Evolutionary conservation across 2,329 filamentous ascomycete species (phyloP).

Genomic region (Epichloe bromicola): DNA sequence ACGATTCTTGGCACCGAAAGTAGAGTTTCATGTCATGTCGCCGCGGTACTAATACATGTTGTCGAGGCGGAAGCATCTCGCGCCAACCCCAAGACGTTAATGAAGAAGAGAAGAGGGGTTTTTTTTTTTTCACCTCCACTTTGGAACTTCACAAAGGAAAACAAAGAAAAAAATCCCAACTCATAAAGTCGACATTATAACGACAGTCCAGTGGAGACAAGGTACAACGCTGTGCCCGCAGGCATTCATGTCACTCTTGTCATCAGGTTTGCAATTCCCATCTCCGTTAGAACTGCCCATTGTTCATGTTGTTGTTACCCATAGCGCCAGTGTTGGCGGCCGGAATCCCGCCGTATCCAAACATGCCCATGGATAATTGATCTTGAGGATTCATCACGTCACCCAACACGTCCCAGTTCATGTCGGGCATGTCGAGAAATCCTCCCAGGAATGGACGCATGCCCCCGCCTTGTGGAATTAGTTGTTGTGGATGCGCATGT

Average conservation of each 20-base stretch:
- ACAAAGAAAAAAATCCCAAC: neutral
- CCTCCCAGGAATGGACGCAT: constrained; percentile 32
- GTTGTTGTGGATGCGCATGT: neutral
- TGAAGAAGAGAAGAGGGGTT: too few species aligned
- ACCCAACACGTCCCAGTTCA: constrained; percentile 36
- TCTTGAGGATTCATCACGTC: constrained; percentile 15
- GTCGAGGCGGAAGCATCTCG: constrained; percentile 3
- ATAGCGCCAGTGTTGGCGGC: constrained; percentile 7
- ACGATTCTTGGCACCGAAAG: neutral
- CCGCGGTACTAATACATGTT: constrained; percentile 12
- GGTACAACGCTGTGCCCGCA: neutral
- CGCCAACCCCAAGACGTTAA: too few species aligned
- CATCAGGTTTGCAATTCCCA: neutral
- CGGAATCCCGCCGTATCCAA: constrained; percentile 18
- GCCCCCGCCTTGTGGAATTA: constrained; percentile 11
- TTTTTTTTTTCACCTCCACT: too few species aligned
- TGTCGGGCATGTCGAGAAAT: constrained; percentile 28
- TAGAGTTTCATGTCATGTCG: constrained; percentile 1
- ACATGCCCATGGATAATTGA: constrained; percentile 19
- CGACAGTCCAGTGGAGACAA: neutral
- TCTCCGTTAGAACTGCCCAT: constrained; percentile 3
- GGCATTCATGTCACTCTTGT: neutral
- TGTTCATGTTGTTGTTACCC: constrained; percentile 2
- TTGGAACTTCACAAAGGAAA: too few species aligned
- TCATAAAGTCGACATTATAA: neutral